These are phyloP conservation scores for Athelia psychrophila DNA, from an alignment of 1,284 basidiomycete genomes.

Conservation along the genomic window DNA sequence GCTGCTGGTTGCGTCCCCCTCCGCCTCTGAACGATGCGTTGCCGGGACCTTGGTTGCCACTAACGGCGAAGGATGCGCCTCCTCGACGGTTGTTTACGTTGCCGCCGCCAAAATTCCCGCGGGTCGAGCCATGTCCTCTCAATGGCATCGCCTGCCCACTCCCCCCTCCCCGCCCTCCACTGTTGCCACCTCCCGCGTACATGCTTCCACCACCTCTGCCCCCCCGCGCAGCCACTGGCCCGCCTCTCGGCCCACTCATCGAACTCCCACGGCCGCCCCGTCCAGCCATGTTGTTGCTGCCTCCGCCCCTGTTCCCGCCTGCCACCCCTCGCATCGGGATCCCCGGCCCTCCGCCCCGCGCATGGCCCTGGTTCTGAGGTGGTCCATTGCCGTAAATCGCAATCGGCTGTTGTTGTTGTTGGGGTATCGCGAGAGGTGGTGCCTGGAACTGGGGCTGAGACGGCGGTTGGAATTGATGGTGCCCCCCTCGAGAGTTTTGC, in stretches of 20 bases:
- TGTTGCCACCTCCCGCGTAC: constrained; percentile 29
- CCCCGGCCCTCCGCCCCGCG: constrained; percentile 33
- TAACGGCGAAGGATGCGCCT: constrained; percentile 57
- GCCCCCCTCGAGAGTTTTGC: constrained; percentile 37
- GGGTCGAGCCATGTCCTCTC: constrained; percentile 54
- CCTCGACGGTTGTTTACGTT: constrained; percentile 62
- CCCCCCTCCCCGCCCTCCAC: constrained; percentile 19
- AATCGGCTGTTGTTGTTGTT: background rate
- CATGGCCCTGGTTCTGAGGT: constrained; percentile 21
- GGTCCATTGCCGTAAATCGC: background rate
- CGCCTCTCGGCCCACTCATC: constrained; percentile 43
- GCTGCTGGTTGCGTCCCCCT: constrained; percentile 37
- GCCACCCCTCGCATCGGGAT: constrained; percentile 35
- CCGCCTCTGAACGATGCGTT: constrained; percentile 44
- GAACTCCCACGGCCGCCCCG: constrained; percentile 46
- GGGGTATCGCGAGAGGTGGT: constrained; percentile 25
- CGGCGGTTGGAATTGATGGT: constrained; percentile 42
- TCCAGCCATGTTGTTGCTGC: constrained; percentile 23
- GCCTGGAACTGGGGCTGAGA: constrained; percentile 49
- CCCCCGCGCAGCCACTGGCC: constrained; percentile 28
- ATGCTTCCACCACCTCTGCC: constrained; percentile 38
- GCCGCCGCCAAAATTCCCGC: constrained; percentile 57
- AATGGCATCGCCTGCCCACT: constrained; percentile 31
- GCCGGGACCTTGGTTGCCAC: constrained; percentile 40
- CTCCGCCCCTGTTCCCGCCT: constrained; percentile 37